phyloP scores from a whole-genome alignment of 177 flowering plant genomes.

The Tripterygium wilfordii region DNA sequence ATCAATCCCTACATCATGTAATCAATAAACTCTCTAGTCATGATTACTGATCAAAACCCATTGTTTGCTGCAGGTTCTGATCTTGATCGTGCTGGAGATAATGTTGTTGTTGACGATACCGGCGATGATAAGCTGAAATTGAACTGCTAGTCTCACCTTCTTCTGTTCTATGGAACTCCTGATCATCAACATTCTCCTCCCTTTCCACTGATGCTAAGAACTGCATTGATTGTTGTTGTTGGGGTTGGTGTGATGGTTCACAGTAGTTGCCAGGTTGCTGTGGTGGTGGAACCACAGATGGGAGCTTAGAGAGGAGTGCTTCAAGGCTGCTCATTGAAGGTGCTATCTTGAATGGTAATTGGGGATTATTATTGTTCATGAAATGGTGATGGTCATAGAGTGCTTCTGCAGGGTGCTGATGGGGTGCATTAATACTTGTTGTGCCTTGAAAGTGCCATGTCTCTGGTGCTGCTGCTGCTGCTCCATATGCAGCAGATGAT shows the following conservation, averaged over 20 bases:
- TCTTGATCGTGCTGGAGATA: too few relatives aligned
- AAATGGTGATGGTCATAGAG: conserved; percentile 32
- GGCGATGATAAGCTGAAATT: conserved; percentile 20
- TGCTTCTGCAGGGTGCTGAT: conserved; percentile 4
- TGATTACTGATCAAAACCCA: too few relatives aligned
- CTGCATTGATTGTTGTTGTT: too few relatives aligned
- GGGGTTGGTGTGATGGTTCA: too few relatives aligned
- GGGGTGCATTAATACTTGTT: too few relatives aligned
- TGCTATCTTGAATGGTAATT: conserved; percentile 40
- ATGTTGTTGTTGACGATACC: too few relatives aligned
- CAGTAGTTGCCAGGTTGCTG: too few relatives aligned
- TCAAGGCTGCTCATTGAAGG: conserved; percentile 98
- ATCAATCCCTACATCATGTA: too few relatives aligned
- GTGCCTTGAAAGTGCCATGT: conserved; percentile 55
- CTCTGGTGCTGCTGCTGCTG: conserved; percentile 20
- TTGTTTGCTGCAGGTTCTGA: too few relatives aligned
- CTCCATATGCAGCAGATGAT: conserved; percentile 54
- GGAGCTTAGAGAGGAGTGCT: conserved; percentile 94
- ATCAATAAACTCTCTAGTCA: too few relatives aligned
- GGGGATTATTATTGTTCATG: neutral
- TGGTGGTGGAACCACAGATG: conserved; percentile 65
- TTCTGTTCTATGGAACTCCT: conserved; percentile 16
- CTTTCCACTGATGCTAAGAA: too few relatives aligned
- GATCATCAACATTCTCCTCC: conserved; percentile 46
- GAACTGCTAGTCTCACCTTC: conserved; percentile 50